Evolutionary conservation across 805 yeast genomes (phyloP), one percentile per base, ranked within the genome.

Genomic region (Zygoascus flipseniorum): DNA sequence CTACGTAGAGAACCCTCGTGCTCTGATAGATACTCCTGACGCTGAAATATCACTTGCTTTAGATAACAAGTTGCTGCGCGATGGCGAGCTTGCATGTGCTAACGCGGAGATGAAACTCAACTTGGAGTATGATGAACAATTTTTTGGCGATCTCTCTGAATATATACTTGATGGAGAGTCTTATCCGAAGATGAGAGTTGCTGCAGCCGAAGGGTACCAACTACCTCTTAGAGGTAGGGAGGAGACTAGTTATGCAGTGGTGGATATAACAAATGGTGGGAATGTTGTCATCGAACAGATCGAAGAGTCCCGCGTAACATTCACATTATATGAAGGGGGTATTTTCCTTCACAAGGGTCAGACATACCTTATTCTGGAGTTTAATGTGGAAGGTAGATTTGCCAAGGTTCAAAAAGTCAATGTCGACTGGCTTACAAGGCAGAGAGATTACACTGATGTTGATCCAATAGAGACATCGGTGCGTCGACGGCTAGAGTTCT

Each of bases 361-460:
- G 57, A 88, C 97, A 0, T 92, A 89, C 62, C 67, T 93, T 43
- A 93, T 93, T 0, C 77, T 85, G 48, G 96, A 89, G 60, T 85
- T 93, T 62, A 85, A 89, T 58, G 73, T 86, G 0, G 88, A 87
- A 42, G 85, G 80, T n/a, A 77, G 76, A 53, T 86, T 71, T 68
- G 98, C 98, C 0, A 85, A 83, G 55, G 97, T 92, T 5, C 85
- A 81, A 61, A 70, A 97, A 50, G 96, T 89, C 0, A 83, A 85
- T 62, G 99, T 93, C 14, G 96, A 92, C 58, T 93, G 98, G 98
- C 77, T 81, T 0, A 93, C 99, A 0, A 76, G 77, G 47, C 98
- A 92, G 65, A 73, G 99, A 53, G 99, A 93, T 67, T 93, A 77
- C 61, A 88, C 97, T 0, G 95, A 93, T 67, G 86, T 93, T 8